phyloP scores from a whole-genome alignment of 148 eudicot genomes.

The Camellia lanceoleosa region DNA sequence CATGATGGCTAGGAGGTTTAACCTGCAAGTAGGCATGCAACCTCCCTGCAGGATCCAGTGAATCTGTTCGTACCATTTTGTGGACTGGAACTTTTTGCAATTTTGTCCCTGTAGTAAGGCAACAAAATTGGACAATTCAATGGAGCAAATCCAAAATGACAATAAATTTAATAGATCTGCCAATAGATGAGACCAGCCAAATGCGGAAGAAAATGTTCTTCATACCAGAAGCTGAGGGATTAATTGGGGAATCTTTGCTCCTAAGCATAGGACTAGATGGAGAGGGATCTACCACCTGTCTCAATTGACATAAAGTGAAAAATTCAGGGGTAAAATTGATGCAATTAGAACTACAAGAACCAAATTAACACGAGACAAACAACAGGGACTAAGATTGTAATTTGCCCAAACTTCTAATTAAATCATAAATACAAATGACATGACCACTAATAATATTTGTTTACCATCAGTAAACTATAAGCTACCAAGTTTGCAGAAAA shows the following conservation, averaged over 20 bases:
- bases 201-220: background rate
- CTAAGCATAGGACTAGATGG: constrained; percentile 33
- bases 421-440: background rate
- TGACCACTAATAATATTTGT: background rate
- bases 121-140: constrained; percentile 10
- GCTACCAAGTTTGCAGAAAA: constrained; percentile 1
- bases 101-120: constrained; percentile 35
- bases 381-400: background rate
- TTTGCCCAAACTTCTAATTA: too few relatives aligned
- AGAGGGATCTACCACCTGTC: constrained; percentile 55
- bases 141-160: constrained; percentile 10
- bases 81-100: constrained; percentile 64
- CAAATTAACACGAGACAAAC: background rate
- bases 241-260: constrained; percentile 34
- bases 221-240: constrained; percentile 56
- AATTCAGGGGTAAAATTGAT: too few relatives aligned
- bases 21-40: constrained; percentile 90
- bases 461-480: constrained; percentile 2
- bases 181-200: background rate
- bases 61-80: constrained; percentile 85
- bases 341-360: constrained; percentile 2
- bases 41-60: constrained; percentile 92
- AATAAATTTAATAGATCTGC: background rate
- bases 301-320: constrained; percentile 1
- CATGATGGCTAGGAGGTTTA: constrained; percentile 55